Evolutionary conservation across 768 basidiomycete species (phyloP), one percentile per base, ranked within the genome.

Genomic region (Gloeophyllum trabeum): DNA sequence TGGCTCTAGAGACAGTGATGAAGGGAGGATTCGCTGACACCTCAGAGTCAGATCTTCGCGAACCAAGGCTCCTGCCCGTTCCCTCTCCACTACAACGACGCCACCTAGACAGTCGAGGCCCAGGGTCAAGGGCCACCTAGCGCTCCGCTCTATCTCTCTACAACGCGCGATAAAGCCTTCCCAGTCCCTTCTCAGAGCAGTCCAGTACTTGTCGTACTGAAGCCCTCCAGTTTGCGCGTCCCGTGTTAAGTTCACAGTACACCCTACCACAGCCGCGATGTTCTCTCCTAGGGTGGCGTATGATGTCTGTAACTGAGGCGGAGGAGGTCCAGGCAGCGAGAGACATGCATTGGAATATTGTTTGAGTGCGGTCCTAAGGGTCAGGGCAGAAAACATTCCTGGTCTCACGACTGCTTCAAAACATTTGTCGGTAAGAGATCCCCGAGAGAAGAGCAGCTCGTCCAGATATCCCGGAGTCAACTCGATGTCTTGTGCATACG

Each of bases 141-240:
- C 84, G 46, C 77, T 78, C 34, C 86, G 80, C 61, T 96, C 93
- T n/a, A 92, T 69, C 48, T 91, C 89, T 41, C 85, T 76, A 54
- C 89, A 92, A 43, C 88, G 74, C 5, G 92, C 84, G 46, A 93
- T 79, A 53, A 97, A 93, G 3, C 93, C 91, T 54, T 97, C 86
- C 93, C 94, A 98, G 51, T 97, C 92, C 36, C 86, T 66, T 58
- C 88, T 92, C 51, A 96, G 60, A 0, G 82, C 79, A 50, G 75
- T 82, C 78, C 87, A 83, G 55, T 89, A 91, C 35, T 78, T 80
- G 35, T 77, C 75, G 54, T 89, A 70, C 48, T 83, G 79, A 36
- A 77, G 69, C 26, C 81, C 81, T 13, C 91, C 91, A 2, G 87
- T 91, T 46, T 82, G 77, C 0, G 80, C 69, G 53, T 87, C 82